Conservation (phyloP, 1,139 yeast species). For the Suhomyces bolitotheri region DNA sequence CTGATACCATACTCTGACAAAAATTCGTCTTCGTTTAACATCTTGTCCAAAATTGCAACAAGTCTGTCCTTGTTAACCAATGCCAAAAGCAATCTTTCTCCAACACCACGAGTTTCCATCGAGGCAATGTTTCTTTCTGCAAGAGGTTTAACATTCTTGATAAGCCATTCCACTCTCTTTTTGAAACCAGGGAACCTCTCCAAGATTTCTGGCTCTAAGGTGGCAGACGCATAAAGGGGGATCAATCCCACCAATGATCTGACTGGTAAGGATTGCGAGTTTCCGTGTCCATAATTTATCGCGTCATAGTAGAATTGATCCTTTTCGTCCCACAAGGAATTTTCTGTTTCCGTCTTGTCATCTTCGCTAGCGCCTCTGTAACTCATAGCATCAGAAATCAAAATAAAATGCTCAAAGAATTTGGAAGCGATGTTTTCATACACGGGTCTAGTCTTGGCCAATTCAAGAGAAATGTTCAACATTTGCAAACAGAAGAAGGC, state of each 20-base stretch:
- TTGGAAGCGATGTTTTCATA: slow-evolving; percentile 95
- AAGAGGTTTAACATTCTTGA: slow-evolving; percentile 67
- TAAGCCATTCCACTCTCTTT: slow-evolving; percentile 84
- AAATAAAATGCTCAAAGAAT: slow-evolving; percentile 89
- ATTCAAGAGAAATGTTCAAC: slow-evolving; percentile 90
- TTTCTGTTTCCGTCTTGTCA: slow-evolving; percentile 48
- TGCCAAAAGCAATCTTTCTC: slow-evolving; percentile 79
- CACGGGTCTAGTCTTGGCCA: slow-evolving; percentile 82
- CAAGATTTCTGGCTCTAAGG: slow-evolving; percentile 83
- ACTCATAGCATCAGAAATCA: slow-evolving; percentile 95
- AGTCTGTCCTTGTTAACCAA: slow-evolving; percentile 82
- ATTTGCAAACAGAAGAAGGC: slow-evolving; percentile 90
- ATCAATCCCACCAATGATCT: slow-evolving; percentile 90
- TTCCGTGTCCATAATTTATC: slow-evolving; percentile 77
- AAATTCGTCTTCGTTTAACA: slow-evolving; percentile 89
- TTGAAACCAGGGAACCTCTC: slow-evolving; percentile 82
- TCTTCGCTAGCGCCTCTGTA: slow-evolving; percentile 54
- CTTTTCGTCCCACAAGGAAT: slow-evolving; percentile 85
- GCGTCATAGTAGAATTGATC: slow-evolving; percentile 93
- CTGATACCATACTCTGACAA: slow-evolving; percentile 86
- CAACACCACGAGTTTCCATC: slow-evolving; percentile 81
- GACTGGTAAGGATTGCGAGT: slow-evolving; percentile 76
- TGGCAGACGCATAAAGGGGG: slow-evolving; percentile 88
- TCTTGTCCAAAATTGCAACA: slow-evolving; percentile 69
- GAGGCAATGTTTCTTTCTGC: slow-evolving; percentile 91